A percentile compares a stretch with the other conserved stretches of the same genome.
Conservation (phyloP, 192 early-diverging fungal species). For the Backusella liffmaniae region DNA sequence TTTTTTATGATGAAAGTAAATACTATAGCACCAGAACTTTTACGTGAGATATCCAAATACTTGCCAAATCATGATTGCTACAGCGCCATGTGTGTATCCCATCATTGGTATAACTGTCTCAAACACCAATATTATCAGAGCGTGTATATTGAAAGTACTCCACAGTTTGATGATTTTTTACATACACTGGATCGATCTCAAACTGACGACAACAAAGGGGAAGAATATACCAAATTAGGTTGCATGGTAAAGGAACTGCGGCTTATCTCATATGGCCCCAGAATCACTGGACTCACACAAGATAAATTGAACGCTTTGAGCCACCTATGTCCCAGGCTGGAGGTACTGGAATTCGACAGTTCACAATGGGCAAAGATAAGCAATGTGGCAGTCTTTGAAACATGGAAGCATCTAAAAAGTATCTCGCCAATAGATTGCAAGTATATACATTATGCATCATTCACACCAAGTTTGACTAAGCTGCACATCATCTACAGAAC, state of each 20-base stretch:
- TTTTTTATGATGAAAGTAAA: not conserved
- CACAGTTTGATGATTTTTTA: not conserved
- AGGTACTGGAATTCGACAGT: not conserved
- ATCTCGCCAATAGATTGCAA: not conserved
- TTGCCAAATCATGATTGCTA: not conserved
- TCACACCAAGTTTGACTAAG: not conserved
- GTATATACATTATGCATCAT: not conserved
- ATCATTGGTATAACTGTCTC: not conserved
- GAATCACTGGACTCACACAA: not conserved
- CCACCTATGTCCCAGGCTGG: not conserved
- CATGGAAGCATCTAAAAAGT: not conserved
- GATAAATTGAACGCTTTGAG: not conserved
- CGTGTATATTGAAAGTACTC: not conserved
- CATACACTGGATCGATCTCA: not conserved
- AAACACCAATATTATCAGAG: not conserved
- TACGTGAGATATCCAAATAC: not conserved
- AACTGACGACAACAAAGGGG: not conserved
- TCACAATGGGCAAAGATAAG: not conserved
- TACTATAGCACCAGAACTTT: not conserved
- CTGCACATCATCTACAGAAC: not conserved
- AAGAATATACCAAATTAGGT: not conserved
- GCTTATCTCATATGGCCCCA: not conserved
- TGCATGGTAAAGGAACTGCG: not conserved
- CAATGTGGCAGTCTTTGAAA: not conserved
- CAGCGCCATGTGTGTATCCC: not conserved